phyloP scores from a whole-genome alignment of 371 early-diverging fungal genomes.

The Apophysomyces elegans region DNA sequence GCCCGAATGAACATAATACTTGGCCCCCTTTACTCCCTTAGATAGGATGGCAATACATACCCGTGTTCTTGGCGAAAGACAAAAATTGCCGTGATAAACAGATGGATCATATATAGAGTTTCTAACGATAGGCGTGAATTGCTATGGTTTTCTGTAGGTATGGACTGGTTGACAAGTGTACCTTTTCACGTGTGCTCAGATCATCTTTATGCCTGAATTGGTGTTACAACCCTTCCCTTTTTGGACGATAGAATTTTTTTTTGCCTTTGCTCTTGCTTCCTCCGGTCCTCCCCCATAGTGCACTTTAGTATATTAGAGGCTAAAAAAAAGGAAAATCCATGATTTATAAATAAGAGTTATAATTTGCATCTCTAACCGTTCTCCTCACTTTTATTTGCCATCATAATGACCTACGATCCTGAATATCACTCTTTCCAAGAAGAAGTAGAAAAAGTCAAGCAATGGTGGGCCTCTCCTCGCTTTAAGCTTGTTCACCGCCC shows the following conservation, averaged over 20 bases:
- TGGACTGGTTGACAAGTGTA: not conserved
- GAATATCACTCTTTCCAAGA: slow-evolving; percentile 28
- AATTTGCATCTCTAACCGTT: not conserved
- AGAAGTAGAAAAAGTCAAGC: slow-evolving; percentile 82
- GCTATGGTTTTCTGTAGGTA: too few species aligned
- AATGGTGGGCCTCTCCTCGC: slow-evolving; percentile 90
- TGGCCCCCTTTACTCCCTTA: too few species aligned
- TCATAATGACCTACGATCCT: slow-evolving; percentile 19
- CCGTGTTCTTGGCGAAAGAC: not conserved
- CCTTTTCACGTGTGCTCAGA: slow-evolving; percentile 4
- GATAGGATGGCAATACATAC: too few species aligned
- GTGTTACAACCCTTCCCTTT: not conserved
- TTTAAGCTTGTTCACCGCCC: slow-evolving; percentile 88
- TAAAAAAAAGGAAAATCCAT: not conserved
- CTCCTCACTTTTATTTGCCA: not conserved
- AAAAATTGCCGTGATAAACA: not conserved
- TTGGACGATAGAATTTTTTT: not conserved
- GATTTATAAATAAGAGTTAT: not conserved
- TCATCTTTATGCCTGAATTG: not conserved
- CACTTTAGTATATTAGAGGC: too few species aligned
- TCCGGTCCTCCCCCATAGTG: too few species aligned
- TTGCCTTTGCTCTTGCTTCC: too few species aligned
- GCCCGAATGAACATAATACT: not conserved
- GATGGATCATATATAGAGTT: too few species aligned
- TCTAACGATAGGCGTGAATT: too few species aligned